Evolutionary conservation across 257 asterid species (phyloP), one percentile per base, ranked within the genome.

Genomic region (Solanum virginianum): DNA sequence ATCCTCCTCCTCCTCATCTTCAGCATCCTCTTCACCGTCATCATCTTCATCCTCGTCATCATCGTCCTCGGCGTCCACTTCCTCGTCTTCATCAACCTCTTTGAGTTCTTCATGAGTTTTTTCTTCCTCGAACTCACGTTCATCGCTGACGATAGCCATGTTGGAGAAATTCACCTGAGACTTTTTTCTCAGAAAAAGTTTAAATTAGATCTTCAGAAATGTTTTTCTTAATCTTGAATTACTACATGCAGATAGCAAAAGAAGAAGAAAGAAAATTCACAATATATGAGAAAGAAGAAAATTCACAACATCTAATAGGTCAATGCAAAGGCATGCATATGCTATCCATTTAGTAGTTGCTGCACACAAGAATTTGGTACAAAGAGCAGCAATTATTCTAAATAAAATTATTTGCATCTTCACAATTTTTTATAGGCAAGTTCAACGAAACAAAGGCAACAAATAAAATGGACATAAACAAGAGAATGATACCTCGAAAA

Each of bases 141-240:
- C 94, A 82, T 92, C 93, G 32, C 90, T 96, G 56, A 85, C 87
- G 39, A 90, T 92, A 83, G 94, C 92, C 96, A 93, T 91, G 39
- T 75, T 43, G 5, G 15, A 24, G 75, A 75, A 72, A 45, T 72
- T 45, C 36, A 72, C 56, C 80, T 22, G 80, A 72, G 80, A 43
- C 55, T 72, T 83, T 87, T 83, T 56, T 36, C 7, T 2, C 1
- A 36, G 62, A 53, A 45, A 82, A 83, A 83, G 69, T 71, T 39
- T 8, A 54, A 83, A 85, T 22, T 83, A 59, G 29, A 59, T n/a
- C 29, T 59, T 59, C 66, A 59, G 15, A 59, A 9, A 9, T 0
- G 1, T 59, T 59, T n/a, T 59, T n/a, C 32, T 66, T 15, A 15
- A 3, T 32, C 75, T 29, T 66, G 75, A 32, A 32, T 32, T 32